Conservation (phyloP, 2,329 filamentous ascomycete genomes). For the Fusarium oligoseptatum region DNA sequence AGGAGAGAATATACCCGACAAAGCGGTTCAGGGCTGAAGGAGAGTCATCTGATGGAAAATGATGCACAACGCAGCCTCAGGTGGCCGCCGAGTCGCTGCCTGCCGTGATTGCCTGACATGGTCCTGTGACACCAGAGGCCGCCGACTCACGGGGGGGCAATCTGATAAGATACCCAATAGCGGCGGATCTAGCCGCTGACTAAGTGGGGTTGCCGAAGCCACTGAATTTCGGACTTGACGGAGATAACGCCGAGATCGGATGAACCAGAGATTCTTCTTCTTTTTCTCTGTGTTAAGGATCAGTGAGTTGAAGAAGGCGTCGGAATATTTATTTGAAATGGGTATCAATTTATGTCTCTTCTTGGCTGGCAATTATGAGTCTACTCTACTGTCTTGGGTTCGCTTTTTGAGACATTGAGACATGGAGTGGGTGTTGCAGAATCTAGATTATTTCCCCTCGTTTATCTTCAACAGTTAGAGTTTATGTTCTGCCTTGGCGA, state of each 20-base stretch:
- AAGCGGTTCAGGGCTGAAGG: background rate
- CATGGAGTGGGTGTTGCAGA: background rate
- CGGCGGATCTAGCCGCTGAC: conserved; percentile 41
- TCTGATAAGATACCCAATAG: conserved; percentile 48
- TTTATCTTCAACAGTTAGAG: background rate
- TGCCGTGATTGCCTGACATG: conserved; percentile 14
- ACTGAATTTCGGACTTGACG: background rate
- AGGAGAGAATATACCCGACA: background rate
- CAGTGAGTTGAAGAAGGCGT: background rate
- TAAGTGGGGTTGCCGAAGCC: conserved; percentile 17
- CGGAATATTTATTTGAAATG: background rate
- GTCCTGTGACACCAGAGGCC: conserved; percentile 32
- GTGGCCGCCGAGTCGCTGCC: background rate
- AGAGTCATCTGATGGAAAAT: conserved; percentile 18
- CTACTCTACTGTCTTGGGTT: background rate
- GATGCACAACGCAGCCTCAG: conserved; percentile 6
- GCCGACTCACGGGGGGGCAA: conserved; percentile 13
- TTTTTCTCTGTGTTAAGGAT: background rate
- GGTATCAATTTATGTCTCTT: fast-evolving
- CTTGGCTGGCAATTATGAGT: too few relatives aligned
- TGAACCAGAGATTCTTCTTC: background rate
- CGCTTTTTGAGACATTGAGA: fast-evolving
- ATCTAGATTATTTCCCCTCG: background rate
- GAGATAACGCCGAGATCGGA: conserved; percentile 6
- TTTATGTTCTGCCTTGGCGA: background rate